A percentile compares a stretch with the other conserved stretches of the same genome.
These are phyloP conservation scores for Claviceps africana DNA, from an alignment of 2,329 filamentous ascomycete species.

Conservation along the genomic window DNA sequence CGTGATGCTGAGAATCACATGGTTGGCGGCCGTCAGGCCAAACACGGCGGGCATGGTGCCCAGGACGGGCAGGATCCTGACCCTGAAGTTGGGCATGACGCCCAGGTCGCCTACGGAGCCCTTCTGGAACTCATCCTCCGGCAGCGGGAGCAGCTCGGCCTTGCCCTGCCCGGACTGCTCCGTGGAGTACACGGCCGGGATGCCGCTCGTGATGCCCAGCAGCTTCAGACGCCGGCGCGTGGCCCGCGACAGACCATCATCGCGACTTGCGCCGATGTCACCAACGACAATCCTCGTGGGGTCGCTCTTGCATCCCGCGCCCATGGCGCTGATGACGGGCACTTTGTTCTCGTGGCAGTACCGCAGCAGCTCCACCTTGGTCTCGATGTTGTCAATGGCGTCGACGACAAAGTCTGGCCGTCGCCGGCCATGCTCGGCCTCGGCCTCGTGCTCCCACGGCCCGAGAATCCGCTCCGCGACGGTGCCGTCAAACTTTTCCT, in stretches of 20 bases:
- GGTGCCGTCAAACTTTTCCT: conserved; percentile 64
- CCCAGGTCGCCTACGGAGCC: conserved; percentile 76
- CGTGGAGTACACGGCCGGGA: conserved; percentile 83
- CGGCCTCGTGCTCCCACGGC: conserved; percentile 41
- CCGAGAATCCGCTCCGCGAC: conserved; percentile 54
- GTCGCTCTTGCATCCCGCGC: conserved; percentile 84
- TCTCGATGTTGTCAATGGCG: conserved; percentile 96
- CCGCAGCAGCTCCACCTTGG: conserved; percentile 78
- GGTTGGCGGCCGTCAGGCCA: conserved; percentile 80
- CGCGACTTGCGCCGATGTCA: conserved; percentile 76
- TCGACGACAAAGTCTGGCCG: conserved; percentile 84
- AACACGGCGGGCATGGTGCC: conserved; percentile 98
- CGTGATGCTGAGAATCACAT: conserved; percentile 69
- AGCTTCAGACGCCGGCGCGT: conserved; percentile 69
- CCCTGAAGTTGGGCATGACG: conserved; percentile 81
- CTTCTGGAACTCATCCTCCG: conserved; percentile 78
- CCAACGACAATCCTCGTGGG: conserved; percentile 76
- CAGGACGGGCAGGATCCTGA: conserved; percentile 85
- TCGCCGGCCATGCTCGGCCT: conserved; percentile 26
- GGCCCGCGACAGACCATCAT: conserved; percentile 76
- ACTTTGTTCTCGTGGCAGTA: conserved; percentile 71
- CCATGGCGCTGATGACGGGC: conserved; percentile 87
- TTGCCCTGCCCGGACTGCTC: conserved; percentile 86
- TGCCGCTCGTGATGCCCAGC: conserved; percentile 66
- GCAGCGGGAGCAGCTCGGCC: conserved; percentile 71